Conservation (phyloP, 2,329 filamentous ascomycete genomes). For the Lecanicillium sp. region DNA sequence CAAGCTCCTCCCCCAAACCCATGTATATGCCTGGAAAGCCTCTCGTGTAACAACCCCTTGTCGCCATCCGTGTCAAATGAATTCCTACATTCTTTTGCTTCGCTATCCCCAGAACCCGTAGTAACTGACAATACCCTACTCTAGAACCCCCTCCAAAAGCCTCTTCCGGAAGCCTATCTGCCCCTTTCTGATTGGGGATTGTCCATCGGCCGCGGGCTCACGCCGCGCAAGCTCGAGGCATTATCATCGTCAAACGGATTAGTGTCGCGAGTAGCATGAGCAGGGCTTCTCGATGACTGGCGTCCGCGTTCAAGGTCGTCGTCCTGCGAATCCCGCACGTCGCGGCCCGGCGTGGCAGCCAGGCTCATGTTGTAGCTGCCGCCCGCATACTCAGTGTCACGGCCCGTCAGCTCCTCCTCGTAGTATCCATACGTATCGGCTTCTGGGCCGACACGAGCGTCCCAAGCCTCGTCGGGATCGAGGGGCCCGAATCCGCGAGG, state of each 20-base stretch:
- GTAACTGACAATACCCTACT: too few species aligned
- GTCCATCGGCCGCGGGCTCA: constrained; percentile 68
- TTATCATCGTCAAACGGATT: constrained; percentile 66
- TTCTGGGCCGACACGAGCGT: constrained; percentile 68
- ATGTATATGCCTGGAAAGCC: too few species aligned
- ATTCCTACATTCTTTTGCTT: too few species aligned
- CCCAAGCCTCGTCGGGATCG: constrained; percentile 83
- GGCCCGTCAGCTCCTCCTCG: constrained; percentile 58
- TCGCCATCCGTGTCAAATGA: too few species aligned
- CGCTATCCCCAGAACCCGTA: too few species aligned
- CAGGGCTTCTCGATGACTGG: constrained; percentile 29
- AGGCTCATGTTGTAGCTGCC: constrained; percentile 43
- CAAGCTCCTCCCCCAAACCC: too few species aligned
- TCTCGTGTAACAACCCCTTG: too few species aligned
- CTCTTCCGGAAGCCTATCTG: too few species aligned
- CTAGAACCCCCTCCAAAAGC: too few species aligned
- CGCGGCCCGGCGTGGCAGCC: constrained; percentile 23
- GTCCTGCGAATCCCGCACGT: constrained; percentile 18
- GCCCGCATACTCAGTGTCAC: constrained; percentile 21
- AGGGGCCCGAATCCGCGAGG: constrained; percentile 54
- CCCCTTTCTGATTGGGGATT: too few species aligned
- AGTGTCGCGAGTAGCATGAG: constrained; percentile 25
- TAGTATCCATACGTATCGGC: constrained; percentile 57
- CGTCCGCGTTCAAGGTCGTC: constrained; percentile 27
- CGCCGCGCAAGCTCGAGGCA: constrained; percentile 57